phyloP scores from a whole-genome alignment of 2,329 filamentous ascomycete species.

The Chrysoporthe puriensis region DNA sequence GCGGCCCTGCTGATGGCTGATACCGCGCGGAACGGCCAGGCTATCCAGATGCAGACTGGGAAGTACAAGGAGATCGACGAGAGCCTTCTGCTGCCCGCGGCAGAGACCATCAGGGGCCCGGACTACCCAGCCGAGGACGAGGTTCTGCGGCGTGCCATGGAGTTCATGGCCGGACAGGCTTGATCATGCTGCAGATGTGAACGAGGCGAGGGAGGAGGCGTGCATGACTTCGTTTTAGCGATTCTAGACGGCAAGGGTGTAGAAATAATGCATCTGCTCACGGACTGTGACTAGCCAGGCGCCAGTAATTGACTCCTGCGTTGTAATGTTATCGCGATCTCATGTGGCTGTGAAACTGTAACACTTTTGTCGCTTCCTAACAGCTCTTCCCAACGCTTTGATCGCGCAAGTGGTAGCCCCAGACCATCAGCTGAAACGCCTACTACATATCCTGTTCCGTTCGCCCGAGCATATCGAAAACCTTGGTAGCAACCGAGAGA shows the following conservation, averaged over 20 bases:
- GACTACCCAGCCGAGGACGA: conserved; percentile 43
- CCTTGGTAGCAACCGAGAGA: too few species aligned
- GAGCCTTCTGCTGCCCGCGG: conserved; percentile 41
- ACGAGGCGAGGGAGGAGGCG: too few species aligned
- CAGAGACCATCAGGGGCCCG: conserved; percentile 37
- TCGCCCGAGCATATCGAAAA: too few species aligned
- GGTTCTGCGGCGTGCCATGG: conserved; percentile 34
- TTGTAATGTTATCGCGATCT: too few species aligned
- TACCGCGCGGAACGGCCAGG: conserved; percentile 49
- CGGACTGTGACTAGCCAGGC: too few species aligned
- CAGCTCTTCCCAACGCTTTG: too few species aligned
- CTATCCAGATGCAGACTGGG: conserved; percentile 54
- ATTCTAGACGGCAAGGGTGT: background rate
- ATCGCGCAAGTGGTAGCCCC: too few species aligned
- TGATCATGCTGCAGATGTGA: background rate
- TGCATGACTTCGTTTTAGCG: background rate
- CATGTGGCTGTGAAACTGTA: too few species aligned
- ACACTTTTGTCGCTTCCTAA: too few species aligned
- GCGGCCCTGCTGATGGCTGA: conserved; percentile 56
- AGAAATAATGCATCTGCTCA: background rate
- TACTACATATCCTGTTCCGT: too few species aligned
- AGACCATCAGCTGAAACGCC: too few species aligned
- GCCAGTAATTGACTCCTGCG: too few species aligned
- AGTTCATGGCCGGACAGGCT: conserved; percentile 10
- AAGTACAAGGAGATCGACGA: conserved; percentile 59